These are phyloP conservation scores for Lycium ferocissimum DNA, from an alignment of 257 asterid species.

Conservation along the genomic window DNA sequence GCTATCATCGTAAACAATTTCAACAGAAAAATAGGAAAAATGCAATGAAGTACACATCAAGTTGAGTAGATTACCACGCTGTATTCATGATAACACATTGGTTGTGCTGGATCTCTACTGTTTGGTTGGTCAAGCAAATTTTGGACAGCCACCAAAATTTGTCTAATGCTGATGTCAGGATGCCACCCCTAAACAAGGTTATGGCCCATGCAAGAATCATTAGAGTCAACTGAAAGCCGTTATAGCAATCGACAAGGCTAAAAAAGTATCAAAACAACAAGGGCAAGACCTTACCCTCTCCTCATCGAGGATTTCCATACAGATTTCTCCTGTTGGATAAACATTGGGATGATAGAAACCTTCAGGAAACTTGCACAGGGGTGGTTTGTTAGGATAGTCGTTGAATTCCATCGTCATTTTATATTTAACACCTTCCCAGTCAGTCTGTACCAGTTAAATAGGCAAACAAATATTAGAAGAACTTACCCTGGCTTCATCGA, in stretches of 20 bases:
- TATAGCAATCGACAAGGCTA: not conserved
- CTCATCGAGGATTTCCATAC: conserved; percentile 83
- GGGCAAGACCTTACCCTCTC: conserved; percentile 65
- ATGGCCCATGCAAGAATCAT: not conserved
- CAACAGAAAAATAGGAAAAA: not conserved
- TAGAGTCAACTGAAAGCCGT: not conserved
- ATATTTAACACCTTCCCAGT: conserved; percentile 86
- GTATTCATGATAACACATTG: conserved; percentile 13
- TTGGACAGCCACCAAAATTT: conserved; percentile 23
- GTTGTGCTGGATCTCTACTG: conserved; percentile 10
- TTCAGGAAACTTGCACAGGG: conserved; percentile 79
- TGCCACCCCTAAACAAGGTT: conserved; percentile 22
- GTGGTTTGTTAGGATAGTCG: conserved; percentile 89
- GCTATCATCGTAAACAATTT: not conserved
- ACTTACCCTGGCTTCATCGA: too few species aligned
- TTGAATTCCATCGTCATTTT: conserved; percentile 79
- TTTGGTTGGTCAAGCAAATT: conserved; percentile 28
- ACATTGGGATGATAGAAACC: conserved; percentile 72
- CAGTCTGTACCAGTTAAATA: conserved; percentile 56
- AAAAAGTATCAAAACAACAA: not conserved
- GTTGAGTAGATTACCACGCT: conserved; percentile 14
- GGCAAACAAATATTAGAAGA: not conserved
- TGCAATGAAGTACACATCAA: not conserved
- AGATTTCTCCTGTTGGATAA: conserved; percentile 86
- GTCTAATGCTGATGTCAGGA: conserved; percentile 7